Base-by-base conservation (phyloP, 352 stramenopile genomes). In the Pythium plurisporium region DNA sequence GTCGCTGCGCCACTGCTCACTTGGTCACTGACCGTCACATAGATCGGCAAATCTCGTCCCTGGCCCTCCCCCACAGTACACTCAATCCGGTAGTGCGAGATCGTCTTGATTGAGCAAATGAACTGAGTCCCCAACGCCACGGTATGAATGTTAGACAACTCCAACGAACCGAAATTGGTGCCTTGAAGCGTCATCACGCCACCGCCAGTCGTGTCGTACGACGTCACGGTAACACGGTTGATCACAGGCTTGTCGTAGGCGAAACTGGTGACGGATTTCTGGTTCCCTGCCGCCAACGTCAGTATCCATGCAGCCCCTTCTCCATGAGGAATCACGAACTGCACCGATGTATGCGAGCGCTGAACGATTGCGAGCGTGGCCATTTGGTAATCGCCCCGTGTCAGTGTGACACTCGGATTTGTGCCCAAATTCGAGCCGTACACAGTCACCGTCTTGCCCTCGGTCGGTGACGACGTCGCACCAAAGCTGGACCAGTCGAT, bases 391-490 rank as follows among this genome's bases (percentile, higher is more conserved):
- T 11, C 33, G 17, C 29, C 59, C 6, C 49, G 50, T 9, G 38
- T 46, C 37, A 69, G 56, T 22, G 62, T 70, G 11, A 86, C 27
- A 17, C 37, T 34, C 15, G 77, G 77, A 48, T 77, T 82, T 3
- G 59, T 72, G 29, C 80, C 80, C 22, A 88, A 74, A 52, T 90
- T 83, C 0, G 62, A 70, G 34, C 77, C 77, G 30, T 62, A 66
- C 14, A 86, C 44, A 3, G 59, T 64, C 25, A 87, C 55, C 0
- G 36, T 51, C 48, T 82, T 86, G 23, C 79, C 79, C 9, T 11
- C 44, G 0, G 76, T 87, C n/a, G 73, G 48, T 0, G 70, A 37
- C 20, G 27, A 59, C 23, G 57, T 73, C 1, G 76, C 70, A 45
- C 45, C 59, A 41, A 64, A 73, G 14, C 48, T 48, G 5, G 20